Percentiles rank a stretch among this genome's conserved stretches.
phyloP scores from a whole-genome alignment of 2,329 filamentous ascomycete genomes.

The Periconia macrospinosa region DNA sequence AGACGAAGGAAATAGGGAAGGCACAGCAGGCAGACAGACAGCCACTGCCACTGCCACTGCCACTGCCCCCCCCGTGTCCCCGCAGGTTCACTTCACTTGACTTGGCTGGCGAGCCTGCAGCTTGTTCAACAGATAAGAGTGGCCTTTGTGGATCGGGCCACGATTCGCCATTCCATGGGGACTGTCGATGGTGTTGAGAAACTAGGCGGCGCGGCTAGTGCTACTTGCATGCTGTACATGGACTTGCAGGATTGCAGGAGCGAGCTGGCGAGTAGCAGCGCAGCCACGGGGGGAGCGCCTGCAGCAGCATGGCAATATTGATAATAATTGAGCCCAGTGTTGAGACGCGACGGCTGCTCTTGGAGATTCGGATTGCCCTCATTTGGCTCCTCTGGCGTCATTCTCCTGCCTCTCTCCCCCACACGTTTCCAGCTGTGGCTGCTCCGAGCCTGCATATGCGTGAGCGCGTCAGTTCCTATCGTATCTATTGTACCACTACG shows the following conservation, averaged over 20 bases:
- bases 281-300: too few species aligned
- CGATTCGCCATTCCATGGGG: too few species aligned
- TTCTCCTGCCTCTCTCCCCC: not conserved
- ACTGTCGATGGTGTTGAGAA: constrained; percentile 30
- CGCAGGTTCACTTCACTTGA: not conserved
- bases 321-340: not conserved
- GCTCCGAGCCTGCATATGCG: not conserved
- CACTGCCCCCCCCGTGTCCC: too few species aligned
- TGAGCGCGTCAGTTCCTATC: not conserved
- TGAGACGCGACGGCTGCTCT: not conserved
- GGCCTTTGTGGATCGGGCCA: too few species aligned
- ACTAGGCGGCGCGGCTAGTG: constrained; percentile 22
- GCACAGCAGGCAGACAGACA: too few species aligned
- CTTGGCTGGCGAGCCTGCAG: too few species aligned
- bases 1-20: not conserved
- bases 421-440: not conserved
- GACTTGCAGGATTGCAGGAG: not conserved
- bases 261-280: constrained; percentile 10
- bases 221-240: constrained; percentile 19
- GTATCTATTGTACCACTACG: too few species aligned
- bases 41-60: too few species aligned
- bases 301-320: not conserved
- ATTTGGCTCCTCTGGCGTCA: not conserved
- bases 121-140: not conserved
- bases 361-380: too few species aligned